Conservation (phyloP, 306 rosid genomes). For the Begonia fuchsioides region DNA sequence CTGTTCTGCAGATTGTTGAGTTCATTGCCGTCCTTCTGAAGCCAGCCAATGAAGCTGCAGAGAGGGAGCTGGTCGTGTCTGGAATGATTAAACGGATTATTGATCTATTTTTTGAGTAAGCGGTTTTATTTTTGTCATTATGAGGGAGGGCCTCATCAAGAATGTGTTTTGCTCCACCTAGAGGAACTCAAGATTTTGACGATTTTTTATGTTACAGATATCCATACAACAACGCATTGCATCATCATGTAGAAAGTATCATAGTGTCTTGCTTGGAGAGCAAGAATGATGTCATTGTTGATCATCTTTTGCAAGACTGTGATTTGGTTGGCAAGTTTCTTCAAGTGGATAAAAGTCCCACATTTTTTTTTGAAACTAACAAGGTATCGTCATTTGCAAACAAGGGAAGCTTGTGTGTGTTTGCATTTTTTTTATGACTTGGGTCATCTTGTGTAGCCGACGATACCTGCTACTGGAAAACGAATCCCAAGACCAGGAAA, state of each 20-base stretch:
- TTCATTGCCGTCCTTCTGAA: conserved; percentile 80
- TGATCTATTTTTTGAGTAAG: conserved; percentile 96
- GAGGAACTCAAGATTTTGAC: no score
- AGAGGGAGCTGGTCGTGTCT: conserved; percentile 67
- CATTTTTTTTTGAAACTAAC: conserved; percentile 34
- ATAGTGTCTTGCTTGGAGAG: conserved; percentile 78
- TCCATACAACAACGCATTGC: conserved; percentile 74
- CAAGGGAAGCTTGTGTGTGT: neutral
- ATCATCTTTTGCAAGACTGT: conserved; percentile 75
- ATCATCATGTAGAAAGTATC: conserved; percentile 90
- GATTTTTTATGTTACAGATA: conserved; percentile 41
- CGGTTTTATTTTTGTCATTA: no score
- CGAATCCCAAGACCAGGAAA: conserved; percentile 65
- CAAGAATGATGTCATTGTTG: conserved; percentile 47
- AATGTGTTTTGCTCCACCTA: neutral
- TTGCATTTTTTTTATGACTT: neutral
- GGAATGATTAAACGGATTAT: conserved; percentile 77
- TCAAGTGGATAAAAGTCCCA: conserved; percentile 51
- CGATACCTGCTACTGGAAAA: conserved; percentile 51
- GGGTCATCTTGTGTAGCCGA: conserved; percentile 40
- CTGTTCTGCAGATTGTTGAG: conserved; percentile 68
- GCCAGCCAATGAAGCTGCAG: conserved; percentile 68
- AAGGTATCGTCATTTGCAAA: conserved; percentile 31
- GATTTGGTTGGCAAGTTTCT: conserved; percentile 69
- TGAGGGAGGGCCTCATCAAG: no score